phyloP scores from a whole-genome alignment of 2,329 filamentous ascomycete species.

The Phialophora macrospora region DNA sequence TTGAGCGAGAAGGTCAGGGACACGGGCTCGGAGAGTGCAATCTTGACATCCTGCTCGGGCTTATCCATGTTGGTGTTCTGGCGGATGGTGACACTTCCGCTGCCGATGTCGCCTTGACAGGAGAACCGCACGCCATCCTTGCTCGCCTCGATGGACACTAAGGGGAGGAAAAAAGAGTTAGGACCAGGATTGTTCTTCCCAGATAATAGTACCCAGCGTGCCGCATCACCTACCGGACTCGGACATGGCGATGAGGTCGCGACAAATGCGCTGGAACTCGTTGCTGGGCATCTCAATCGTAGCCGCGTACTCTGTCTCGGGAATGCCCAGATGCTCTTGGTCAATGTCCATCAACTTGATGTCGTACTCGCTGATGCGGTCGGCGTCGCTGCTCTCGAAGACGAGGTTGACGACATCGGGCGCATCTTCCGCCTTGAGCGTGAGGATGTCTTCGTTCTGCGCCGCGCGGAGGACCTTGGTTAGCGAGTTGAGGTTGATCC shows the following conservation, averaged over 20 bases:
- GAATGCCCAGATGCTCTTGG: conserved; percentile 98
- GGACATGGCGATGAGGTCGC: conserved; percentile 87
- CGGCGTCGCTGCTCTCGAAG: conserved; percentile 87
- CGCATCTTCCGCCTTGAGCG: conserved; percentile 94
- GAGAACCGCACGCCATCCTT: conserved; percentile 98
- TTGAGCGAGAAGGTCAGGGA: conserved; percentile 97
- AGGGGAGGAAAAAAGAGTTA: background rate
- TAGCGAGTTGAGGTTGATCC: conserved; percentile 93
- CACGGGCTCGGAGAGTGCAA: conserved; percentile 90
- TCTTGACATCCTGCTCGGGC: conserved; percentile 80
- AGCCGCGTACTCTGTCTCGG: conserved; percentile 96
- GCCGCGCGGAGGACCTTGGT: conserved; percentile 96
- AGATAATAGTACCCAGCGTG: background rate
- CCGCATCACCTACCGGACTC: conserved; percentile 78
- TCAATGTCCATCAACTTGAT: conserved; percentile 99
- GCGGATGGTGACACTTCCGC: conserved; percentile 88
- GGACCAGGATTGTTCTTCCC: background rate
- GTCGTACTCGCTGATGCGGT: conserved; percentile 97
- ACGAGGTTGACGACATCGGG: conserved; percentile 94
- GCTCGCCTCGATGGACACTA: conserved; percentile 91
- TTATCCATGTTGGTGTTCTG: conserved; percentile 89
- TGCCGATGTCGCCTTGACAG: conserved; percentile 93
- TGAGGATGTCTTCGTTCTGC: conserved; percentile 91
- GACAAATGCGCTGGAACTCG: conserved; percentile 95
- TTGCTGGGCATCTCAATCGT: conserved; percentile 84